Percentiles rank a stretch among this genome's conserved stretches.
phyloP scores from a whole-genome alignment of 2,329 filamentous ascomycete species.

The Calycina herbarum region DNA sequence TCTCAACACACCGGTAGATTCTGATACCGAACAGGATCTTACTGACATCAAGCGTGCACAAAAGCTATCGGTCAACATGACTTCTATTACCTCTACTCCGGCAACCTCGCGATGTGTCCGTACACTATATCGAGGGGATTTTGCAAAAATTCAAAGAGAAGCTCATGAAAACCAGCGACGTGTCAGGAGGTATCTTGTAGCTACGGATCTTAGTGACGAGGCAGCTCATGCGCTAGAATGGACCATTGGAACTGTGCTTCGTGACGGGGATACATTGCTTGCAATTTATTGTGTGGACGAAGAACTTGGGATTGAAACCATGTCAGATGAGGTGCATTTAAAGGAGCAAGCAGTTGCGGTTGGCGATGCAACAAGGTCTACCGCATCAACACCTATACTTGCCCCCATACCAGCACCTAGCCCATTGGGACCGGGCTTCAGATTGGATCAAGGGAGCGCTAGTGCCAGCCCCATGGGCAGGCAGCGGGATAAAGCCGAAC shows the following conservation, averaged over 20 bases:
- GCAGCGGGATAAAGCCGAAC: slow-evolving; percentile 63
- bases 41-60: slow-evolving; percentile 87
- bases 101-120: slow-evolving; percentile 80
- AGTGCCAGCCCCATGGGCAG: slow-evolving; percentile 40
- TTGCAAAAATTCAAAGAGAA: slow-evolving; percentile 70
- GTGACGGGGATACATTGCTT: slow-evolving; percentile 91
- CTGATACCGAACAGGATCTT: slow-evolving; percentile 82
- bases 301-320: slow-evolving; percentile 60
- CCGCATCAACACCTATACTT: slow-evolving; percentile 31
- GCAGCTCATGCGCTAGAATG: slow-evolving; percentile 94
- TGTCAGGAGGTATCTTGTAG: slow-evolving; percentile 89
- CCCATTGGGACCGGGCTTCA: slow-evolving; percentile 27
- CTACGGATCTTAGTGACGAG: slow-evolving; percentile 91
- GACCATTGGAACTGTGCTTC: slow-evolving; percentile 92
- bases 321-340: slow-evolving; percentile 67
- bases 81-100: slow-evolving; percentile 72
- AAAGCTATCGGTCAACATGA: slow-evolving; percentile 77
- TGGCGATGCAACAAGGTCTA: slow-evolving; percentile 50
- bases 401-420: slow-evolving; percentile 22
- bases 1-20: slow-evolving; percentile 63
- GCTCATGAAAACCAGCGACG: slow-evolving; percentile 77
- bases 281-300: slow-evolving; percentile 94
- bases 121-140: slow-evolving; percentile 89
- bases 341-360: slow-evolving; percentile 75
- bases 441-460: slow-evolving; percentile 27